Conservation (phyloP, 2,329 filamentous ascomycete genomes). For the Cercospora sesami region DNA sequence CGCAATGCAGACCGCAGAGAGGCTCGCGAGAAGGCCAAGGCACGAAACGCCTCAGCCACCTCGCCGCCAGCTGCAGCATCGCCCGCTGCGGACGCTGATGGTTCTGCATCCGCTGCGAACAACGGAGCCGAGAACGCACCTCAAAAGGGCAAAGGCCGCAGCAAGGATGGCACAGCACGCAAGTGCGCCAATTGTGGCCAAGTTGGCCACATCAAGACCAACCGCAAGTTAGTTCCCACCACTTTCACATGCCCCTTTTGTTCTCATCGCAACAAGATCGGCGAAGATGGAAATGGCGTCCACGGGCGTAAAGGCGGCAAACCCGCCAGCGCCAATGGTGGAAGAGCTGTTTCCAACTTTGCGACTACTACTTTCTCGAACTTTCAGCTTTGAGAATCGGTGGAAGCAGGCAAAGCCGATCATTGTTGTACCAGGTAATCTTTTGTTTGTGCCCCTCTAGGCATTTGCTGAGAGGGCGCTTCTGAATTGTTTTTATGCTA, state of each 20-base stretch:
- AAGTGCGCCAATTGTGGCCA: constrained; percentile 98
- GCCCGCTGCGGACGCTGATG: constrained; percentile 50
- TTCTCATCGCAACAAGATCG: constrained; percentile 16
- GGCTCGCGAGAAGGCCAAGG: constrained; percentile 85
- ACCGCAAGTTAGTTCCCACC: constrained; percentile 76
- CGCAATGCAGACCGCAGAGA: constrained; percentile 89
- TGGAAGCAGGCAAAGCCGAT: background rate
- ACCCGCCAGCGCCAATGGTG: constrained; percentile 21
- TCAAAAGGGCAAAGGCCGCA: constrained; percentile 41
- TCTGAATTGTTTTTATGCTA: constrained; percentile 23
- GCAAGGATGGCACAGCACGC: constrained; percentile 69
- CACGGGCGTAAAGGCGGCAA: constrained; percentile 22
- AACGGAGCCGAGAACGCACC: constrained; percentile 29
- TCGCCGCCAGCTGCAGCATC: constrained; percentile 47
- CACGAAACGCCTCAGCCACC: constrained; percentile 48
- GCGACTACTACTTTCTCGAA: constrained; percentile 22
- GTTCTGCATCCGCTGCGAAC: constrained; percentile 35
- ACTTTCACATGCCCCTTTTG: constrained; percentile 27
- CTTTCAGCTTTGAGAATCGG: constrained; percentile 27
- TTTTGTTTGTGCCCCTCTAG: background rate
- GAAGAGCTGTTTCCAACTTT: constrained; percentile 18
- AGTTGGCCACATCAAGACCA: constrained; percentile 97
- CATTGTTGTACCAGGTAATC: background rate
- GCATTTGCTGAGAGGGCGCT: constrained; percentile 15
- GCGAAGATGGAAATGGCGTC: constrained; percentile 20